These are phyloP conservation scores for Mucor saturninus DNA, from an alignment of 371 early-diverging fungal genomes.

Conservation along the genomic window DNA sequence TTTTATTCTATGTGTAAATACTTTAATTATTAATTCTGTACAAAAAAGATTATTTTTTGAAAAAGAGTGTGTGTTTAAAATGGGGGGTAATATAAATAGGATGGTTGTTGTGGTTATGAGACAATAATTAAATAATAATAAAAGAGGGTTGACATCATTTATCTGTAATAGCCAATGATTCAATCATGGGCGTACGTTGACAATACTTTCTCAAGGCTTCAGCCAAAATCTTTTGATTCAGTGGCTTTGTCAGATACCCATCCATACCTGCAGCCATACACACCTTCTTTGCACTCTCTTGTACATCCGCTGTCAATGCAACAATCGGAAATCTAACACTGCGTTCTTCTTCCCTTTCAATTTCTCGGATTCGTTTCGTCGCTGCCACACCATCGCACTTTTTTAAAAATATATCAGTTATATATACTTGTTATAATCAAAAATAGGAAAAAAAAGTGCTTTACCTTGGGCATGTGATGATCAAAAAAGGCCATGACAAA, in stretches of 20 bases:
- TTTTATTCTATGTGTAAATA: background rate
- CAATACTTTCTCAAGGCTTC: conserved; percentile 37
- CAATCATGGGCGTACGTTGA: background rate
- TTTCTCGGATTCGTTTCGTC: conserved; percentile 41
- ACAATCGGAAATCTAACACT: conserved; percentile 33
- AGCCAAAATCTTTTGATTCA: conserved; percentile 40
- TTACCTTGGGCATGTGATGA: conserved; percentile 57
- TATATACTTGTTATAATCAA: background rate
- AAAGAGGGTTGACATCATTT: background rate
- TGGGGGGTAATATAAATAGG: no score
- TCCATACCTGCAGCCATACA: conserved; percentile 58
- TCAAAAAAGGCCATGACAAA: conserved; percentile 52
- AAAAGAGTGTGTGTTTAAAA: no score
- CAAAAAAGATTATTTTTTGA: no score
- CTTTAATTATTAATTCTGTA: no score
- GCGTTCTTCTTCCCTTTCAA: conserved; percentile 30
- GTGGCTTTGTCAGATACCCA: conserved; percentile 50
- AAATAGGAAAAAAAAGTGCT: background rate
- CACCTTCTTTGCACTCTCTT: conserved; percentile 48
- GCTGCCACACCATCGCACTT: conserved; percentile 57
- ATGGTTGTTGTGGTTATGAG: no score
- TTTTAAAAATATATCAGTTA: background rate
- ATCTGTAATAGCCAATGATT: conserved; percentile 7
- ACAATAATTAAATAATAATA: background rate
- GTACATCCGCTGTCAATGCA: conserved; percentile 55